These are phyloP conservation scores for Aspergillus panamensis DNA, from an alignment of 495 filamentous ascomycete species.

Conservation along the genomic window DNA sequence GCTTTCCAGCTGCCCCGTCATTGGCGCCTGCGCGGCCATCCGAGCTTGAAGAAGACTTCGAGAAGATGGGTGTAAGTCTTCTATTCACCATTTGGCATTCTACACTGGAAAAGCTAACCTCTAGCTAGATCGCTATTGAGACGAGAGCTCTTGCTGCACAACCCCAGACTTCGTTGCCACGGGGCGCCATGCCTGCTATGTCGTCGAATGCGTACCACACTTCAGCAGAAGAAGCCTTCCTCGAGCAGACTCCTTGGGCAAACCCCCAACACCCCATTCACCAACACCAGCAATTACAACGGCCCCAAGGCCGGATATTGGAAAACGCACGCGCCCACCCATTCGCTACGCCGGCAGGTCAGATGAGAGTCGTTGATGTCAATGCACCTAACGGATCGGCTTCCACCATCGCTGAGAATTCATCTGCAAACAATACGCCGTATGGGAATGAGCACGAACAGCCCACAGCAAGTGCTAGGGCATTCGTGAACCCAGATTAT, in stretches of 20 bases:
- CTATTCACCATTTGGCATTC: neutral
- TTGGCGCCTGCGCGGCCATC: conserved; percentile 65
- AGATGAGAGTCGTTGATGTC: conserved; percentile 51
- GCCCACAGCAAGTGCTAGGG: conserved; percentile 22
- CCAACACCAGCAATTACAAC: conserved; percentile 41
- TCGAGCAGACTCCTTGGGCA: conserved; percentile 82
- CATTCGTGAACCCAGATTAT: conserved; percentile 37
- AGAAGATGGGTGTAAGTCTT: conserved; percentile 80
- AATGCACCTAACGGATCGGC: conserved; percentile 53
- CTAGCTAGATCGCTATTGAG: conserved; percentile 40
- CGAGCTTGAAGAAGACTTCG: conserved; percentile 81
- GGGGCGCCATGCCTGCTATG: conserved; percentile 37
- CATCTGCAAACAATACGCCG: conserved; percentile 46
- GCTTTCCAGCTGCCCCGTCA: conserved; percentile 90
- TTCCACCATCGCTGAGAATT: conserved; percentile 54
- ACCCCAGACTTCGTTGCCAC: conserved; percentile 24
- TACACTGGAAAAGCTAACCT: conserved; percentile 11
- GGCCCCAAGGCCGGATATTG: conserved; percentile 32
- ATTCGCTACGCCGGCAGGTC: conserved; percentile 50
- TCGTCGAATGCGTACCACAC: conserved; percentile 40
- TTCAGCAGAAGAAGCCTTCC: conserved; percentile 75
- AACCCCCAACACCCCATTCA: conserved; percentile 83
- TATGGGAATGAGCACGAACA: conserved; percentile 43
- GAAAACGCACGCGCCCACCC: conserved; percentile 35
- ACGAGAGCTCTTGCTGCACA: conserved; percentile 26